These are phyloP conservation scores for Sabuloglossum arenarium DNA, from an alignment of 495 filamentous ascomycete genomes.

Conservation along the genomic window DNA sequence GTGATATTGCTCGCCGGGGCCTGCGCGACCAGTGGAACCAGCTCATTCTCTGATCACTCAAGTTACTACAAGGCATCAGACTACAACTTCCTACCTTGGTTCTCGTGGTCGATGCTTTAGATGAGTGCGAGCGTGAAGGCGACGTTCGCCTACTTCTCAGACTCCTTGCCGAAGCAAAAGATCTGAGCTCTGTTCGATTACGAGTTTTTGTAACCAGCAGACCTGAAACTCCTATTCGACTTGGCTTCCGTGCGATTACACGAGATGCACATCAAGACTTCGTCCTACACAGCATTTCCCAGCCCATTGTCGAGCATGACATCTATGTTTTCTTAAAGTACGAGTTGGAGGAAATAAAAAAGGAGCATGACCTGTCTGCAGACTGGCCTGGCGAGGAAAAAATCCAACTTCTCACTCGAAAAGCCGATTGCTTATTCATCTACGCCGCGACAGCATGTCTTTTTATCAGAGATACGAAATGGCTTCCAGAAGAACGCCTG, in stretches of 20 bases:
- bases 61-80: conserved; percentile 1
- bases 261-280: neutral
- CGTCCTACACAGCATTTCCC: neutral
- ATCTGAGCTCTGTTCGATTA: conserved; percentile 1
- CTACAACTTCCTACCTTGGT: neutral
- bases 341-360: no score
- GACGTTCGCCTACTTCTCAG: conserved; percentile 9
- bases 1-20: conserved; percentile 2
- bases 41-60: conserved; percentile 7
- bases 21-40: conserved; percentile 8
- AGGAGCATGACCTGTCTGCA: no score
- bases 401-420: neutral
- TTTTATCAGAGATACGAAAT: neutral
- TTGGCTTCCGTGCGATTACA: conserved; percentile 4
- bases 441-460: neutral
- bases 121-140: conserved; percentile 11
- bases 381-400: neutral
- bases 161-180: conserved; percentile 8
- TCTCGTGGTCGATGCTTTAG: conserved; percentile 10
- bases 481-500: neutral
- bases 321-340: no score
- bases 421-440: neutral
- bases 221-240: conserved; percentile 1
- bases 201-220: conserved; percentile 9
- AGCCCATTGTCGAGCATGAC: no score